Base-by-base conservation (phyloP, 2,329 filamentous ascomycete species). In the Cordyceps sp. region DNA sequence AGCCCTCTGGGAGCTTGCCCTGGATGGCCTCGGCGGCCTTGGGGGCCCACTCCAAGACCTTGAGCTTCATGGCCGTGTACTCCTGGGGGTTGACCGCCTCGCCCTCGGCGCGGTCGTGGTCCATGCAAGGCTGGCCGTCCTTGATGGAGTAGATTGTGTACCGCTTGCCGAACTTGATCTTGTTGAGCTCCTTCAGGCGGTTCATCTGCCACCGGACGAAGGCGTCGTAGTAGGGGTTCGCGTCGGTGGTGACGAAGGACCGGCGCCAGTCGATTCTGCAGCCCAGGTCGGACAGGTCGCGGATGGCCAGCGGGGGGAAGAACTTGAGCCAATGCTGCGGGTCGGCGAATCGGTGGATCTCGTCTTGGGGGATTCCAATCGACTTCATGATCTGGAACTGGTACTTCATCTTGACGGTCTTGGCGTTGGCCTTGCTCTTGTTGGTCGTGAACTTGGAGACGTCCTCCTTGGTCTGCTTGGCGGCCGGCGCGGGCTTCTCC, bases 181-280 rank as follows among this genome's bases (percentile, higher is more conserved):
- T 96, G 46, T 81, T 72, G 38, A 93, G 61, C 50, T 90, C 81
- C 56, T 80, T 83, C 32, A 96, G 68, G 40, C 82, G 79, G 53
- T 81, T 86, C 82, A 96, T 94, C 59, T 96, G 90, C 90, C 90
- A 98, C 47, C 82, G 66, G 26, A 96, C 78, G 48, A 98, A 98
- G 5, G 83, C 72, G 52, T 98, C 88, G 52, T 93, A 98, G 62
- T 90, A 96, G 5, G 84, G 85, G 57, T 98, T 98, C 23, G 84
- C 85, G 45, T 94, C 85, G 3, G 90, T 98, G 6, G 90, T 98
- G 41, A 96, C 79, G 42, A 98, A 83, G 24, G 80, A 78, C 52
- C 90, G 69, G 48, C 88, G 71, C 88, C 88, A 98, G 53, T 96
- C 90, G 46, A 96, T 80, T 44, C 86, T 69, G 31, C 78, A 78